These are phyloP conservation scores for Brassica nigra DNA, from an alignment of 345 rosid genomes.

Conservation along the genomic window DNA sequence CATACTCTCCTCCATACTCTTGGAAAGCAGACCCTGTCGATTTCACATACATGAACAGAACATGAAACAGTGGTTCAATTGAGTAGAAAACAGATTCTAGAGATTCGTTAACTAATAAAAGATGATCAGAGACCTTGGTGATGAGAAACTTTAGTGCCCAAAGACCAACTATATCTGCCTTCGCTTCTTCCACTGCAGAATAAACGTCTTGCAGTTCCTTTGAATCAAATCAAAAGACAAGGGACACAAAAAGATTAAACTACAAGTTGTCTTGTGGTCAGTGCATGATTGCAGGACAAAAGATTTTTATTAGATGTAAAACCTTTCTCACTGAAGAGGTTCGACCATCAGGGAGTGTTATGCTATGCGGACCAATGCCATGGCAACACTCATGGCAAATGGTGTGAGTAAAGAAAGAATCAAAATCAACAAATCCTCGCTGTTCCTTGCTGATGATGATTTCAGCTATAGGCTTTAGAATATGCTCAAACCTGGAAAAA, in stretches of 20 bases:
- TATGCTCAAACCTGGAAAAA: constrained; percentile 71
- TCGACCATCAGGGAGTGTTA: constrained; percentile 83
- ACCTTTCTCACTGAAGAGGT: constrained; percentile 90
- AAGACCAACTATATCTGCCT: constrained; percentile 96
- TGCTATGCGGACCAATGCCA: constrained; percentile 94
- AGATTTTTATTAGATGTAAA: constrained; percentile 1
- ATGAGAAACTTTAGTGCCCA: constrained; percentile 92
- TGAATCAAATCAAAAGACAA: constrained; percentile 33
- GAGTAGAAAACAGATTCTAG: not conserved
- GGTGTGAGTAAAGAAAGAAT: constrained; percentile 90
- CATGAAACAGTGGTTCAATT: not conserved
- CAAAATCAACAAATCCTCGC: constrained; percentile 78
- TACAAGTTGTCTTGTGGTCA: not conserved
- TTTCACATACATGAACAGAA: not conserved
- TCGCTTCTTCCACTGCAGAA: constrained; percentile 92
- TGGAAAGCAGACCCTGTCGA: constrained; percentile 64
- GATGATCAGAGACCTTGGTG: constrained; percentile 50
- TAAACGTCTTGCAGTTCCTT: constrained; percentile 87
- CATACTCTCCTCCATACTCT: constrained; percentile 67
- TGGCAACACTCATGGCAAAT: constrained; percentile 97
- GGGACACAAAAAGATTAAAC: not conserved
- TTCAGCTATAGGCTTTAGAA: constrained; percentile 85
- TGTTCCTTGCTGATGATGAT: constrained; percentile 70
- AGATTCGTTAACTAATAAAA: not conserved
- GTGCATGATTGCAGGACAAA: not conserved